Evolutionary conservation across 305 asterid genomes (phyloP).

Genomic region (Fraxinus floribunda): DNA sequence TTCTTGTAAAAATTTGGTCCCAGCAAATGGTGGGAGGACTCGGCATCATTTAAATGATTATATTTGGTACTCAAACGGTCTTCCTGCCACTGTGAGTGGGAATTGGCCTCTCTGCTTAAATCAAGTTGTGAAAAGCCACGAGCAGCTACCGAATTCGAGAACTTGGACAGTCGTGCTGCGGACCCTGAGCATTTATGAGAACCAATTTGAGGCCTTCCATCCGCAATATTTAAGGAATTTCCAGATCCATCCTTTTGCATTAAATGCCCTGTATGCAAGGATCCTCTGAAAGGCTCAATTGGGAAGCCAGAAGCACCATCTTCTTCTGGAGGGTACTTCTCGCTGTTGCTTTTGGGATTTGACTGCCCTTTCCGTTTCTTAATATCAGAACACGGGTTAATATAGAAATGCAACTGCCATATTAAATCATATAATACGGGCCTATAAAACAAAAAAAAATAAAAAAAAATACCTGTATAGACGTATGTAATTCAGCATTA

Average conservation of each 20-base stretch:
- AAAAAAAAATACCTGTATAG: conserved; percentile 52
- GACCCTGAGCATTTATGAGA: conserved; percentile 45
- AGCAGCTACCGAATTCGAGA: conserved; percentile 53
- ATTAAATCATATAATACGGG: background rate
- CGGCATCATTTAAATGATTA: conserved; percentile 44
- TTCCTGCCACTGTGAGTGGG: conserved; percentile 47
- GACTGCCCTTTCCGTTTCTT: conserved; percentile 56
- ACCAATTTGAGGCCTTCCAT: conserved; percentile 18
- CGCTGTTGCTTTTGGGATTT: conserved; percentile 59
- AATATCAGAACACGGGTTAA: background rate
- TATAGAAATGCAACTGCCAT: conserved; percentile 5
- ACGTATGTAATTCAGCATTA: conserved; percentile 61
- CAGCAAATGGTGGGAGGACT: conserved; percentile 55
- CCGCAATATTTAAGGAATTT: conserved; percentile 28
- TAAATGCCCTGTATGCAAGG: conserved; percentile 32
- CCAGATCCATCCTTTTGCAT: conserved; percentile 36
- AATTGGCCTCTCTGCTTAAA: conserved; percentile 44
- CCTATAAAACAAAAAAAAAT: background rate
- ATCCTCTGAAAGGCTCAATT: conserved; percentile 44
- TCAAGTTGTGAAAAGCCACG: conserved; percentile 56
- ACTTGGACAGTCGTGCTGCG: conserved; percentile 56
- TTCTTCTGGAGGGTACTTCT: conserved; percentile 51
- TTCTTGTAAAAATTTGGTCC: conserved; percentile 44
- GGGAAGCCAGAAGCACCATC: conserved; percentile 51
- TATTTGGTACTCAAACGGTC: conserved; percentile 31